Percentiles rank a stretch among this genome's conserved stretches.
Conservation (phyloP, 2,329 filamentous ascomycete species). For the Cordyceps sp. region DNA sequence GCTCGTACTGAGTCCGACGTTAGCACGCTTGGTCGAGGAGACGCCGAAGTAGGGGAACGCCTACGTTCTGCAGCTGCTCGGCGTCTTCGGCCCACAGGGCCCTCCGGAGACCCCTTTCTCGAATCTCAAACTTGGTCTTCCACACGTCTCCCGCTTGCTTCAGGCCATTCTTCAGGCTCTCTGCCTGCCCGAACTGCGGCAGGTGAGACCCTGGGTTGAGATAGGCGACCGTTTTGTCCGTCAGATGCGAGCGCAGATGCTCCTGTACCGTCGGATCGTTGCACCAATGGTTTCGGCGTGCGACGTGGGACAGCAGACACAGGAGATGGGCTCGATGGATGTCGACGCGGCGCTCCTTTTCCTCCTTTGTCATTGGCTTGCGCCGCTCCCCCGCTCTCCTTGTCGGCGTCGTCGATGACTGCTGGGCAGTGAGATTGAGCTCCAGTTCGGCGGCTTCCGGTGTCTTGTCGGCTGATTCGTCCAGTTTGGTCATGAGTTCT, state of each 20-base stretch:
- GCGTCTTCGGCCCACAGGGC: conserved; percentile 60
- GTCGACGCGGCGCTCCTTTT: conserved; percentile 43
- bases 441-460: conserved; percentile 22
- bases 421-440: conserved; percentile 34
- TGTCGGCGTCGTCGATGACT: conserved; percentile 13
- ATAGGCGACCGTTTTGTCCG: conserved; percentile 45
- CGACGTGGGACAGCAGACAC: conserved; percentile 63
- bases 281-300: conserved; percentile 75
- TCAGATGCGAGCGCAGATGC: conserved; percentile 46
- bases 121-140: conserved; percentile 52
- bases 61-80: conserved; percentile 41
- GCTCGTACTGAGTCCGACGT: conserved; percentile 27
- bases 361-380: conserved; percentile 35
- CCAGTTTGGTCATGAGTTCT: conserved; percentile 18
- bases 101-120: conserved; percentile 50
- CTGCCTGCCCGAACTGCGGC: conserved; percentile 59
- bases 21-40: conserved; percentile 3
- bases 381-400: conserved; percentile 22
- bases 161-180: conserved; percentile 67
- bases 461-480: conserved; percentile 5
- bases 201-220: conserved; percentile 52
- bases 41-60: conserved; percentile 6
- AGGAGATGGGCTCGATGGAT: conserved; percentile 80
- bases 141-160: conserved; percentile 52
- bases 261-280: conserved; percentile 57